Percentiles rank a stretch among this genome's conserved stretches.
Evolutionary conservation across 2,329 filamentous ascomycete genomes (phyloP).

Genomic region (Phaeosphaeriaceae sp.): DNA sequence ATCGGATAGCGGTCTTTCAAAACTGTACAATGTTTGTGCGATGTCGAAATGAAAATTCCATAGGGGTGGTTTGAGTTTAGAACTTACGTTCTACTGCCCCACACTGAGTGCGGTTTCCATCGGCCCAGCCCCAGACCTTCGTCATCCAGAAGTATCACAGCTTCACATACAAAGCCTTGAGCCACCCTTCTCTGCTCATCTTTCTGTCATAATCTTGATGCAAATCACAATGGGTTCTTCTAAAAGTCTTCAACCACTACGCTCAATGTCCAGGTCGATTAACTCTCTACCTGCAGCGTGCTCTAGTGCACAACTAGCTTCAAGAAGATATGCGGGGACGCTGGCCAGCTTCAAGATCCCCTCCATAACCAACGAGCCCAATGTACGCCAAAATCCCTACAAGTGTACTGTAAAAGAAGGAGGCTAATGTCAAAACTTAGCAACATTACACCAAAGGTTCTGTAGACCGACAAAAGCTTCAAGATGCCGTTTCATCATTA

Average conservation of each 20-base stretch:
- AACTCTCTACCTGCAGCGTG: slow-evolving; percentile 27
- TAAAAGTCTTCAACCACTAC: slow-evolving; percentile 39
- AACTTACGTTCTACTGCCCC: slow-evolving; percentile 14
- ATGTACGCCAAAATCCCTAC: no score
- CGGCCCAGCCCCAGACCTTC: slow-evolving; percentile 25
- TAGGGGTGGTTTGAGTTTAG: slow-evolving; percentile 11
- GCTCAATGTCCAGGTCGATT: slow-evolving; percentile 36
- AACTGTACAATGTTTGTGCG: slow-evolving; percentile 4
- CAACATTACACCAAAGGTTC: slow-evolving; percentile 90
- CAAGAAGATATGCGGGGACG: slow-evolving; percentile 56
- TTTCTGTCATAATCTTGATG: not conserved
- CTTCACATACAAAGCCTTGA: slow-evolving; percentile 31
- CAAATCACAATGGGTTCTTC: slow-evolving; percentile 39
- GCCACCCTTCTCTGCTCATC: slow-evolving; percentile 4
- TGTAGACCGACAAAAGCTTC: slow-evolving; percentile 75
- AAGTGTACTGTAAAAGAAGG: not conserved
- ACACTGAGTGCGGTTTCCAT: slow-evolving; percentile 28
- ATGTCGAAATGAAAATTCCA: slow-evolving; percentile 11
- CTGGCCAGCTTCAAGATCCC: slow-evolving; percentile 89
- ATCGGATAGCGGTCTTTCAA: slow-evolving; percentile 17
- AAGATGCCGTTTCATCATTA: slow-evolving; percentile 72
- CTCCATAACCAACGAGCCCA: slow-evolving; percentile 90
- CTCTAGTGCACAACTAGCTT: slow-evolving; percentile 30
- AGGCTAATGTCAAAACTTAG: slow-evolving; percentile 55
- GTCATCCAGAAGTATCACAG: slow-evolving; percentile 21